These are phyloP conservation scores for Rhodotorula sp. DNA, from an alignment of 1,284 basidiomycete species.

Conservation along the genomic window DNA sequence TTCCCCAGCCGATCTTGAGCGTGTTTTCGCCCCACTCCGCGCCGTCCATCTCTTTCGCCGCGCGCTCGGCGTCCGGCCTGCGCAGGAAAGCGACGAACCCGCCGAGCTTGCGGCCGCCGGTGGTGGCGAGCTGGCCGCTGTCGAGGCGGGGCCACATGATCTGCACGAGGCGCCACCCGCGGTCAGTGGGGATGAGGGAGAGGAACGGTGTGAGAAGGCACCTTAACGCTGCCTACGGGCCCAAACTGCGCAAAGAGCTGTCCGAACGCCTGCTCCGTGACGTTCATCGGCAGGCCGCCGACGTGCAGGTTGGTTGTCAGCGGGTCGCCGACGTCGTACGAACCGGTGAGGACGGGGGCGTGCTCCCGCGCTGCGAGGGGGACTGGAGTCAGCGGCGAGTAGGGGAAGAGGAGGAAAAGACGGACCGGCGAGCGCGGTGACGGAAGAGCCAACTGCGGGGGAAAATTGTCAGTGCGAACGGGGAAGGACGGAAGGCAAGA, in stretches of 20 bases:
- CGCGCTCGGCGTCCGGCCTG: slow-evolving; percentile 81
- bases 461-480: background rate
- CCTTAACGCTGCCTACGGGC: slow-evolving; percentile 57
- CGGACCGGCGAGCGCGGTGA: slow-evolving; percentile 80
- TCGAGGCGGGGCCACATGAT: slow-evolving; percentile 84
- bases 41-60: slow-evolving; percentile 83
- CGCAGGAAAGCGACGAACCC: slow-evolving; percentile 97
- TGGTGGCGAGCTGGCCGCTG: slow-evolving; percentile 33
- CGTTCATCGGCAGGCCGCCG: slow-evolving; percentile 70
- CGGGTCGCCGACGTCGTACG: slow-evolving; percentile 78
- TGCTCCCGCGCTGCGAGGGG: slow-evolving; percentile 34
- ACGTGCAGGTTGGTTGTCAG: slow-evolving; percentile 88
- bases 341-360: slow-evolving; percentile 57
- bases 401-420: background rate
- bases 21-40: slow-evolving; percentile 85
- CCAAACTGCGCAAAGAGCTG: slow-evolving; percentile 73
- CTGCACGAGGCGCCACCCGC: slow-evolving; percentile 51
- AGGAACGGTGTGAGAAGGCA: background rate
- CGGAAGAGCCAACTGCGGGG: slow-evolving; percentile 61
- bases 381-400: background rate
- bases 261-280: slow-evolving; percentile 80
- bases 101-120: slow-evolving; percentile 63
- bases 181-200: too few relatives aligned
- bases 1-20: slow-evolving; percentile 90
- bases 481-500: background rate